Evolutionary conservation across 352 stramenopile species (phyloP).

Genomic region (Globisporangium okanoganense): DNA sequence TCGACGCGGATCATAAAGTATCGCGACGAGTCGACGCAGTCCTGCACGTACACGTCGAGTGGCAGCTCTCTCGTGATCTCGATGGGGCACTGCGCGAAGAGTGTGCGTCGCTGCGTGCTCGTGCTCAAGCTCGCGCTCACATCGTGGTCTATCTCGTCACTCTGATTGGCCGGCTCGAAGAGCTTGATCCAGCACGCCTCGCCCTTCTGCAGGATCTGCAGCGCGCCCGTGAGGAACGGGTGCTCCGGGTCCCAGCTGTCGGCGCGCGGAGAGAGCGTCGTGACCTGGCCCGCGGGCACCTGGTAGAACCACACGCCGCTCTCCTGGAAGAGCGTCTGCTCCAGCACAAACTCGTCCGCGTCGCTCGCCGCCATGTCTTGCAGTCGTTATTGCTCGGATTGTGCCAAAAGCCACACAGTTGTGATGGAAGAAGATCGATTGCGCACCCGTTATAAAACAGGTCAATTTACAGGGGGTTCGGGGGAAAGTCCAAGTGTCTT

Average conservation of each 20-base stretch:
- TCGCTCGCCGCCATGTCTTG: neutral
- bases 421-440: constrained; percentile 8
- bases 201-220: constrained; percentile 67
- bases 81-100: constrained; percentile 81
- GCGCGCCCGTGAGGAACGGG: constrained; percentile 69
- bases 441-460: neutral
- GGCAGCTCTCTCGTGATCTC: constrained; percentile 55
- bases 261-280: constrained; percentile 65
- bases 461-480: neutral
- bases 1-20: constrained; percentile 88
- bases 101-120: constrained; percentile 11
- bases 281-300: constrained; percentile 61
- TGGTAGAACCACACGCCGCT: constrained; percentile 85
- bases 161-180: constrained; percentile 51
- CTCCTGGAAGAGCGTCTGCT: constrained; percentile 76
- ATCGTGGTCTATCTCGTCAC: neutral
- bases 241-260: constrained; percentile 82
- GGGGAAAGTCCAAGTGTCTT: neutral
- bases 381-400: neutral
- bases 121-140: neutral
- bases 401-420: neutral
- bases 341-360: constrained; percentile 39
- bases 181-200: constrained; percentile 74
- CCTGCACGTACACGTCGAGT: constrained; percentile 77
- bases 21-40: constrained; percentile 84